Percentiles rank a stretch among this genome's conserved stretches.
These are phyloP conservation scores for Rhodotorula paludigena DNA, from an alignment of 768 basidiomycete genomes.

Conservation along the genomic window DNA sequence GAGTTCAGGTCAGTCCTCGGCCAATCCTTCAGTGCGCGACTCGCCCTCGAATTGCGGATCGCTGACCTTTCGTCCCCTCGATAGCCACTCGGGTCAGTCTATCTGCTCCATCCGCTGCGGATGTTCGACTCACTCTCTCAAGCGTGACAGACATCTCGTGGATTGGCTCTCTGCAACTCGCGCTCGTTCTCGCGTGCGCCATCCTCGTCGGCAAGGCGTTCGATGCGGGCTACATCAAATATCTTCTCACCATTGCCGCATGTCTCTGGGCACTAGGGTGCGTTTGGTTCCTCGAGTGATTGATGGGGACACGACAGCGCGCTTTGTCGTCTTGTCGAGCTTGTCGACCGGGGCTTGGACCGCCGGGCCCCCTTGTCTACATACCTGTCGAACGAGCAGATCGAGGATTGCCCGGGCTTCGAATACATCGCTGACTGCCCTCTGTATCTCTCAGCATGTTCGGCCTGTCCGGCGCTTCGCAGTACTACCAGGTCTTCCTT, in stretches of 20 bases:
- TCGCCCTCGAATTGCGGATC: too few species aligned
- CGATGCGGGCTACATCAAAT: constrained; percentile 53
- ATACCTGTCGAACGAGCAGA: too few species aligned
- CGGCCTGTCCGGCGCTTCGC: constrained; percentile 25
- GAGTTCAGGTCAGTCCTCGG: constrained; percentile 1
- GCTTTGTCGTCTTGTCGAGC: too few species aligned
- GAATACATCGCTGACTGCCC: background rate
- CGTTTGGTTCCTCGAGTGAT: constrained; percentile 41
- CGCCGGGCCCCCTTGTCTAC: too few species aligned
- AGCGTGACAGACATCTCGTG: constrained; percentile 47
- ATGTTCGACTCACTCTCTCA: too few species aligned
- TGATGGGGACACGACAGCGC: too few species aligned
- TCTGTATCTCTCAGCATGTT: constrained; percentile 23
- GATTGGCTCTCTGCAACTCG: constrained; percentile 56
- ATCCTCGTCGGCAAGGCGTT: constrained; percentile 54
- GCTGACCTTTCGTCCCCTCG: background rate
- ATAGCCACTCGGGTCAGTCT: too few species aligned
- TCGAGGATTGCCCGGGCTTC: too few species aligned
- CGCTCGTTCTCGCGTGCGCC: constrained; percentile 53
- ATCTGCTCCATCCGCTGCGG: too few species aligned
- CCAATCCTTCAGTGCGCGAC: too few species aligned
- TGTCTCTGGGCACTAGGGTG: constrained; percentile 49
- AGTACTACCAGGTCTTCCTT: constrained; percentile 53
- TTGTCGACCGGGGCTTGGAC: too few species aligned
- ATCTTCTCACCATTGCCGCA: constrained; percentile 44